These are phyloP conservation scores for Vitis hybrid DNA, from an alignment of 177 flowering plant species.

Conservation along the genomic window DNA sequence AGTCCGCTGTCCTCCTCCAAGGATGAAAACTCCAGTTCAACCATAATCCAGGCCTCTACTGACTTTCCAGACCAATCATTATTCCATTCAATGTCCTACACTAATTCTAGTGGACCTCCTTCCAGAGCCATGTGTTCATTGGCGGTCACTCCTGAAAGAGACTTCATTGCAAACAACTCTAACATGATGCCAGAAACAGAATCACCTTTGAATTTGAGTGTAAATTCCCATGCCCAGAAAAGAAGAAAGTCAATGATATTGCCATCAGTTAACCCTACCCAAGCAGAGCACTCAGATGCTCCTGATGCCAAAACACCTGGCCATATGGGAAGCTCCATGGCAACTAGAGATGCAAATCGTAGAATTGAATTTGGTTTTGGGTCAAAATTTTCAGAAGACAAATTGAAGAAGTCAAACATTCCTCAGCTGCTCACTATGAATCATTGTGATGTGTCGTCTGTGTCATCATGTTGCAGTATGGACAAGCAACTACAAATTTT, in stretches of 20 bases:
- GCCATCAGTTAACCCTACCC: constrained; percentile 19
- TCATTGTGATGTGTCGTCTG: constrained; percentile 7
- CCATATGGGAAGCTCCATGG: constrained; percentile 16
- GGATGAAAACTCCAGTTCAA: constrained; percentile 40
- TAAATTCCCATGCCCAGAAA: constrained; percentile 67
- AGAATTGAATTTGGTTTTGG: constrained; percentile 32
- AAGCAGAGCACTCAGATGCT: constrained; percentile 19
- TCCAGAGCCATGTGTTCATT: constrained; percentile 18
- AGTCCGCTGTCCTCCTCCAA: constrained; percentile 34
- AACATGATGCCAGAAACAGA: constrained; percentile 39
- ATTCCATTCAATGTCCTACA: constrained; percentile 15
- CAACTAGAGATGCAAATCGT: constrained; percentile 20
- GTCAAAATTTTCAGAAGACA: constrained; percentile 11
- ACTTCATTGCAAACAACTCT: constrained; percentile 9
- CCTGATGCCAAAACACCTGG: constrained; percentile 23
- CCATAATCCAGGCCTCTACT: constrained; percentile 28
- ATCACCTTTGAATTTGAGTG: constrained; percentile 58
- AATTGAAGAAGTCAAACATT: constrained; percentile 19
- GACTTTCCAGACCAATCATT: constrained; percentile 36
- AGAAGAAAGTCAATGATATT: constrained; percentile 43
- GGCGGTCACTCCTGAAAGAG: constrained; percentile 55
- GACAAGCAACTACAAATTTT: constrained; percentile 47
- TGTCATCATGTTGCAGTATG: constrained; percentile 26
- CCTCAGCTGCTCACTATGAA: constrained; percentile 8
- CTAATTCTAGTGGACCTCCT: constrained; percentile 23